phyloP scores from a whole-genome alignment of 345 rosid genomes.

The Sisymbrium altissimum region DNA sequence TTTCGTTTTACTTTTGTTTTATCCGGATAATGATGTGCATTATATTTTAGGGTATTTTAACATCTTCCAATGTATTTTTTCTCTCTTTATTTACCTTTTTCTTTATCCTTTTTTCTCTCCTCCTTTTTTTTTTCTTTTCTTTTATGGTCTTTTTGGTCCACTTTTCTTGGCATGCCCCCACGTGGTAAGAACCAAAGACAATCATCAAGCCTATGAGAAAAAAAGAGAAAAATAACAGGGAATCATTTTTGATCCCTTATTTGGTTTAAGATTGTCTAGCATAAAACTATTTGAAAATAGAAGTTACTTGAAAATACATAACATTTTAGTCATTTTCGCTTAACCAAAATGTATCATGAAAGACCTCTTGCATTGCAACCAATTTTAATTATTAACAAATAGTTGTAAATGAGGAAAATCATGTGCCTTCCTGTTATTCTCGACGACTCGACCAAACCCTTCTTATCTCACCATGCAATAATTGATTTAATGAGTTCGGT shows the following conservation, averaged over 20 bases:
- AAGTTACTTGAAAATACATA: background rate
- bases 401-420: slow-evolving; percentile 7
- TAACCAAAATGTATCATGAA: slow-evolving; percentile 6
- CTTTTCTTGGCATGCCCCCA: slow-evolving; percentile 36
- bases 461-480: background rate
- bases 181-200: slow-evolving; percentile 30
- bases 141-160: slow-evolving; percentile 37
- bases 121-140: background rate
- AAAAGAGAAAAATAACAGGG: background rate
- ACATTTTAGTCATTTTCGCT: background rate
- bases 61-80: slow-evolving; percentile 20
- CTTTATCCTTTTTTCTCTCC: background rate
- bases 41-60: background rate
- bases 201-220: slow-evolving; percentile 30
- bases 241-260: slow-evolving; percentile 15
- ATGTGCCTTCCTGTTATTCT: slow-evolving; percentile 1
- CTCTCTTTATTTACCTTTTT: slow-evolving; percentile 3
- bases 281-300: background rate
- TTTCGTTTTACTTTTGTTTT: slow-evolving; percentile 14
- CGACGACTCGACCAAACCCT: background rate
- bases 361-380: slow-evolving; percentile 8
- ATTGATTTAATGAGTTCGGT: background rate
- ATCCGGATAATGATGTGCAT: slow-evolving; percentile 8
- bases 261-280: background rate
- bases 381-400: slow-evolving; percentile 7